These are phyloP conservation scores for Salix brachista DNA, from an alignment of 345 rosid genomes.

Conservation along the genomic window DNA sequence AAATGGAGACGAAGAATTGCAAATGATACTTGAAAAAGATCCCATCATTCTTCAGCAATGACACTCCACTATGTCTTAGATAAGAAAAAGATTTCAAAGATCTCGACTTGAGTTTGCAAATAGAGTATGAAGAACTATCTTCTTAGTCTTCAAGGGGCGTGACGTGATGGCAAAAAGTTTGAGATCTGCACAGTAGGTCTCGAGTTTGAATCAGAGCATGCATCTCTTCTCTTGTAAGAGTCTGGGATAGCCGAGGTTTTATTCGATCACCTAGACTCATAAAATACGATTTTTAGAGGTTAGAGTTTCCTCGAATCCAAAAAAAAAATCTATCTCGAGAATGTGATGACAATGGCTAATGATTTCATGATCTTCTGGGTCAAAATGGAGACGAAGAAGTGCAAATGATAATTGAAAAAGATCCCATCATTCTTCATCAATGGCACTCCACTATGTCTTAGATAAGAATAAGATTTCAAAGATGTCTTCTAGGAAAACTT, in stretches of 20 bases:
- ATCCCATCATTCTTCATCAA: too few relatives aligned
- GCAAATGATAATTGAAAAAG: neutral
- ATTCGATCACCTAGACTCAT: too few relatives aligned
- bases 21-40: neutral
- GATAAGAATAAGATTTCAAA: too few relatives aligned
- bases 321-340: too few relatives aligned
- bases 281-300: too few relatives aligned
- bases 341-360: neutral
- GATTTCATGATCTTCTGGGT: neutral
- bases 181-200: too few relatives aligned
- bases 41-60: neutral
- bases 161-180: accelerated
- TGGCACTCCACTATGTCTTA: neutral
- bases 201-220: too few relatives aligned
- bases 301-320: too few relatives aligned
- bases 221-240: too few relatives aligned
- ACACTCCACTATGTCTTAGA: neutral
- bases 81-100: neutral
- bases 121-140: neutral
- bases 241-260: accelerated
- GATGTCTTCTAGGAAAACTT: too few relatives aligned
- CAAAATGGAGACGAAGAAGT: neutral
- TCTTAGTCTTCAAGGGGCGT: too few relatives aligned
- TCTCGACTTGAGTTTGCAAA: too few relatives aligned
- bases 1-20: neutral